phyloP scores from a whole-genome alignment of 2,329 filamentous ascomycete species.

The Colletotrichum higginsianum region DNA sequence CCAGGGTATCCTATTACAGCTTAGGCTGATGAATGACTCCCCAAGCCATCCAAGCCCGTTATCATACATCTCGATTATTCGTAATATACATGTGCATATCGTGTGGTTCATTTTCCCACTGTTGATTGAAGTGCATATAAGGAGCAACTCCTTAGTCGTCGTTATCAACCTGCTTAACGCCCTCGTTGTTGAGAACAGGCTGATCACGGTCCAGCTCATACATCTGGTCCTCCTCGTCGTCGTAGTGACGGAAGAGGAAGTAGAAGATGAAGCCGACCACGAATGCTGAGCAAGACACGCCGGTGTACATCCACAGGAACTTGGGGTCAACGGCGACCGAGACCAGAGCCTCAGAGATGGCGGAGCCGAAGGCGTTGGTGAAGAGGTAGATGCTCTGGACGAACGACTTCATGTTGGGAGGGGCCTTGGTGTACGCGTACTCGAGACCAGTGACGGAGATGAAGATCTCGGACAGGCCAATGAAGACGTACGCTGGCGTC shows the following conservation, averaged over 20 bases:
- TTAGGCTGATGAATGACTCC: background rate
- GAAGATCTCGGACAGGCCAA: slow-evolving; percentile 73
- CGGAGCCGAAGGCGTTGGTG: slow-evolving; percentile 71
- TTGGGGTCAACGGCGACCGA: slow-evolving; percentile 71
- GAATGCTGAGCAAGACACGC: slow-evolving; percentile 66
- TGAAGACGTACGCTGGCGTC: slow-evolving; percentile 69
- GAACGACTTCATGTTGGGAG: slow-evolving; percentile 77
- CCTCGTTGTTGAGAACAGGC: slow-evolving; percentile 45
- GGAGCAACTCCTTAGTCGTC: background rate
- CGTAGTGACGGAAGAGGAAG: slow-evolving; percentile 56
- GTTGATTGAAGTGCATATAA: no score
- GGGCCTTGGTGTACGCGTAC: slow-evolving; percentile 82
- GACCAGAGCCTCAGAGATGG: slow-evolving; percentile 68
- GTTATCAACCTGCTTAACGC: slow-evolving; percentile 21
- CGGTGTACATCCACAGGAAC: slow-evolving; percentile 77
- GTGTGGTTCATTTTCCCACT: background rate
- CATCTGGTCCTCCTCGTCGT: slow-evolving; percentile 55
- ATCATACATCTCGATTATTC: slow-evolving; percentile 11
- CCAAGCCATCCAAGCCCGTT: background rate
- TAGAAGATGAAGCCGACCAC: slow-evolving; percentile 68
- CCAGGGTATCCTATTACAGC: slow-evolving; percentile 4
- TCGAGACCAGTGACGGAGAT: slow-evolving; percentile 79
- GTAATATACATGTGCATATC: slow-evolving; percentile 13
- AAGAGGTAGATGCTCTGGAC: slow-evolving; percentile 72
- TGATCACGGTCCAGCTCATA: slow-evolving; percentile 55